Conservation (phyloP, 495 filamentous ascomycete genomes). For the Recurvomyces mirabilis region DNA sequence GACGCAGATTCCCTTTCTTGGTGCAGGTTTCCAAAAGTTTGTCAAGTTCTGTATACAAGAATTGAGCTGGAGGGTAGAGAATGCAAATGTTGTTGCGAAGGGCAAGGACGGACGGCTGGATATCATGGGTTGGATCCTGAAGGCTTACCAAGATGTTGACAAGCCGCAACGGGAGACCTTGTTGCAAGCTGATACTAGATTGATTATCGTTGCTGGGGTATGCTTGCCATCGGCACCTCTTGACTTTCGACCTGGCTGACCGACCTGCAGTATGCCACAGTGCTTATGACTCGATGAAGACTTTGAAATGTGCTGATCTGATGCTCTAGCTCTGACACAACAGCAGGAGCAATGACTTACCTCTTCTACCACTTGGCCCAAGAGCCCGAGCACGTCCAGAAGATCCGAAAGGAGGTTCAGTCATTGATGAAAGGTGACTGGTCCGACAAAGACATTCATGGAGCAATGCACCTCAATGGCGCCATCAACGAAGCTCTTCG, state of each 20-base stretch:
- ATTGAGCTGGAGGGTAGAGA: conserved; percentile 9
- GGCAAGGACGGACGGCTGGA: conserved; percentile 4
- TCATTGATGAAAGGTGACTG: conserved; percentile 10
- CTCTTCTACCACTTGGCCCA: conserved; percentile 21
- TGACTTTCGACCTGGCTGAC: not conserved
- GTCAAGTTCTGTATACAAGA: conserved; percentile 10
- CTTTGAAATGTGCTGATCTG: not conserved
- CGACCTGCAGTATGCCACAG: not conserved
- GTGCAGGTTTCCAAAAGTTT: conserved; percentile 13
- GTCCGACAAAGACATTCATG: conserved; percentile 14
- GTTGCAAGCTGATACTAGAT: conserved; percentile 14
- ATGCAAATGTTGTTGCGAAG: not conserved
- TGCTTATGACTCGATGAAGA: not conserved
- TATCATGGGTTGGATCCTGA: conserved; percentile 11
- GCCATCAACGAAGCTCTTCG: conserved; percentile 47
- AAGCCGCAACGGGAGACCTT: conserved; percentile 3
- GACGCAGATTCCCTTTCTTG: conserved; percentile 5
- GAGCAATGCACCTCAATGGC: conserved; percentile 33
- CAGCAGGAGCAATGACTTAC: conserved; percentile 15
- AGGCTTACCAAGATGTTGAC: conserved; percentile 6
- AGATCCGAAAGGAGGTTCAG: conserved; percentile 18
- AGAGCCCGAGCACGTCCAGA: conserved; percentile 10
- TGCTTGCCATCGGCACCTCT: not conserved
- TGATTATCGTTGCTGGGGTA: conserved; percentile 21
- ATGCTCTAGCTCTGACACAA: conserved; percentile 21